Percentiles rank a stretch among this genome's conserved stretches.
Conservation (phyloP, 768 basidiomycete genomes). For the Suillus brevipes region DNA sequence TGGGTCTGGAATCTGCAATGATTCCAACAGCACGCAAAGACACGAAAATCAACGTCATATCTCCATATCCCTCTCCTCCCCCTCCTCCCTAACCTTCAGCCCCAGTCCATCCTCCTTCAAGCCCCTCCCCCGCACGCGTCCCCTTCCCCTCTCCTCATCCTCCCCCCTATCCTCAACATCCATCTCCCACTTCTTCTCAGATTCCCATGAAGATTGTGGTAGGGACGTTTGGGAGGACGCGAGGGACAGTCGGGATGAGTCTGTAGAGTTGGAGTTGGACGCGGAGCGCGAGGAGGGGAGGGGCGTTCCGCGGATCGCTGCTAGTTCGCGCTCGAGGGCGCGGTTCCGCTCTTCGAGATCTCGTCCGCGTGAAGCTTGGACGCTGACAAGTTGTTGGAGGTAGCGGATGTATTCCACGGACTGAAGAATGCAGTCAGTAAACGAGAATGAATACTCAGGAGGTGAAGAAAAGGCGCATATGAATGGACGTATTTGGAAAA, state of each 20-base stretch:
- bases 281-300: background rate
- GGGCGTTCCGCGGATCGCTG: conserved; percentile 19
- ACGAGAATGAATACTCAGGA: conserved; percentile 6
- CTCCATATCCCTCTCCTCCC: background rate
- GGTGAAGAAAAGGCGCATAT: background rate
- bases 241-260: background rate
- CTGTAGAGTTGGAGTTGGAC: background rate
- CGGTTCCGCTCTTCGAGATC: conserved; percentile 77
- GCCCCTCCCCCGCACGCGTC: background rate
- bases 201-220: background rate
- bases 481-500: background rate
- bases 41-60: background rate
- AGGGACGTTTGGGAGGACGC: conserved; percentile 1
- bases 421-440: conserved; percentile 20
- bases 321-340: conserved; percentile 31
- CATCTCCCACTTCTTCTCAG: conserved; percentile 4
- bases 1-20: no score
- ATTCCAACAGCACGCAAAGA: no score
- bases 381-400: conserved; percentile 82
- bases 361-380: conserved; percentile 74
- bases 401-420: conserved; percentile 63
- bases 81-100: background rate
- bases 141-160: background rate
- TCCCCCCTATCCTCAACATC: background rate
- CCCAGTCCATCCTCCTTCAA: background rate